These are phyloP conservation scores for Phaeosphaeria sp. DNA, from an alignment of 2,329 filamentous ascomycete genomes.

Conservation along the genomic window DNA sequence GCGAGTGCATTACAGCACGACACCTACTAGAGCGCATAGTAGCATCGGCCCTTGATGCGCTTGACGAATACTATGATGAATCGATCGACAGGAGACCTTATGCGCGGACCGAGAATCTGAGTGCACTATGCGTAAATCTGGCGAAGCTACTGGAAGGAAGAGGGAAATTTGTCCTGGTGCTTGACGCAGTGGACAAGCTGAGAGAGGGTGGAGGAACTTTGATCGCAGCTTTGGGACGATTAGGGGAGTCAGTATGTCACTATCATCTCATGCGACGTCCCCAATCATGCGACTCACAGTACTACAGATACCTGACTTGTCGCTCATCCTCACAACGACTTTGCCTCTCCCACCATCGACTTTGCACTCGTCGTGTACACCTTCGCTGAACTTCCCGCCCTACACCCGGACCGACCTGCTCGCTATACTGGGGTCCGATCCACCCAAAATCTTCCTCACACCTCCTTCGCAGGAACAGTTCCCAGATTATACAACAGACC, in stretches of 20 bases:
- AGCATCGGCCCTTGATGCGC: conserved; percentile 54
- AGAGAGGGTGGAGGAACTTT: conserved; percentile 80
- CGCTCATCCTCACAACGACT: conserved; percentile 77
- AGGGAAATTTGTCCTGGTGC: conserved; percentile 77
- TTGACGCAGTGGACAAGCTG: conserved; percentile 87
- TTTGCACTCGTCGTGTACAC: conserved; percentile 72
- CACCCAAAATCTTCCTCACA: conserved; percentile 55
- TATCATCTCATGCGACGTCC: conserved; percentile 2
- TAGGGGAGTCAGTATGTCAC: conserved; percentile 76
- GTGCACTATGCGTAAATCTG: conserved; percentile 76
- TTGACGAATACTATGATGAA: conserved; percentile 50
- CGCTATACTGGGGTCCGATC: conserved; percentile 68
- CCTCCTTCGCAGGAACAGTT: conserved; percentile 49
- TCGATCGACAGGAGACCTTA: conserved; percentile 53
- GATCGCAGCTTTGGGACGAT: conserved; percentile 77
- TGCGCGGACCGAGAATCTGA: conserved; percentile 78
- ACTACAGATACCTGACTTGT: conserved; percentile 76
- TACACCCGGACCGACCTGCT: conserved; percentile 84
- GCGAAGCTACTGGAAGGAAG: conserved; percentile 64
- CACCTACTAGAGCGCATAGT: conserved; percentile 78
- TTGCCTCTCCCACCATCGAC: conserved; percentile 69
- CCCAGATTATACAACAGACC: conserved; percentile 53
- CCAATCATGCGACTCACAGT: conserved; percentile 7
- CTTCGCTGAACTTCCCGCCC: conserved; percentile 81
- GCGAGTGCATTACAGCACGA: conserved; percentile 78